Conservation (phyloP, 345 rosid species). For the Salix caprea region DNA sequence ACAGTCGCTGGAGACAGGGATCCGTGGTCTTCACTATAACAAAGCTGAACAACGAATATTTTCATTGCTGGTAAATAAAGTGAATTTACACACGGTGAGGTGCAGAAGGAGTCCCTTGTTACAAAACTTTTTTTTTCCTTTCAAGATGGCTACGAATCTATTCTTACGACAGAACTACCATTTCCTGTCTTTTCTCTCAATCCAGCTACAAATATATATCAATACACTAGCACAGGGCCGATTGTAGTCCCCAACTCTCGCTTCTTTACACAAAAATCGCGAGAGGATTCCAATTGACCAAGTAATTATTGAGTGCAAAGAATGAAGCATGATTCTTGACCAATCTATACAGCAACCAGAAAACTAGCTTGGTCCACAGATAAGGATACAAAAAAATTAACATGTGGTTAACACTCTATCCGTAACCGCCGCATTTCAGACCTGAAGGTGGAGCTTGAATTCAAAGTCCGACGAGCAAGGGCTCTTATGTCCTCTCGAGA, state of each 20-base stretch:
- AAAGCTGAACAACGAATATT: not conserved
- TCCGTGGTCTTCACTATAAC: not conserved
- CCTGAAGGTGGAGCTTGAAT: conserved; percentile 29
- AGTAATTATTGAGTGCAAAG: not conserved
- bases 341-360: not conserved
- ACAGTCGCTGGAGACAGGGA: not conserved
- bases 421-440: conserved; percentile 29
- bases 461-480: conserved; percentile 27
- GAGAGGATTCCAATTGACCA: not conserved
- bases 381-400: not conserved
- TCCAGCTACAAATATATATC: not conserved
- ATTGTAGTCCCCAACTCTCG: not conserved
- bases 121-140: not conserved
- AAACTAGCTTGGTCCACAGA: not conserved
- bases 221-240: not conserved
- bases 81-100: not conserved
- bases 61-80: not conserved
- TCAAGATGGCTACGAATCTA: not conserved
- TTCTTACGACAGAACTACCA: not conserved
- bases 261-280: conserved; percentile 13
- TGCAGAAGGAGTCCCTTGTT: not conserved
- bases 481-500: conserved; percentile 32
- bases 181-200: not conserved
- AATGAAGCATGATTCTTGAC: not conserved
- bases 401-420: conserved; percentile 20